These are phyloP conservation scores for Yarrowia deformans DNA, from an alignment of 805 yeast genomes.

Conservation along the genomic window DNA sequence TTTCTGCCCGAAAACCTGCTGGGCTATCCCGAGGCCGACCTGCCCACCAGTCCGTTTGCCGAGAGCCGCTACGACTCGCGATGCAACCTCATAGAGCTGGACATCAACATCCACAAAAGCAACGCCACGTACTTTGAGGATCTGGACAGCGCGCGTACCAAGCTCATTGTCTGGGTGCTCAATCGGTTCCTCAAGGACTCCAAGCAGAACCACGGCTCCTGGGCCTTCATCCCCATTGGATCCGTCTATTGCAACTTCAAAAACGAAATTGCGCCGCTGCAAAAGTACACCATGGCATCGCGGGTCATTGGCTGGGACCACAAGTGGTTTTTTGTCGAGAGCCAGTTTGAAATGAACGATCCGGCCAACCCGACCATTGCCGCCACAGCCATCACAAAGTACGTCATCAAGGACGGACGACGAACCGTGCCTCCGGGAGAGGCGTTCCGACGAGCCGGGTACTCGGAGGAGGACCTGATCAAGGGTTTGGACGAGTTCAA, in stretches of 20 bases:
- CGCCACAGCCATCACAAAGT: constrained; percentile 74
- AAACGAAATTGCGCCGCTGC: constrained; percentile 75
- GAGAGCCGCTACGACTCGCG: constrained; percentile 57
- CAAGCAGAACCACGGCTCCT: constrained; percentile 51
- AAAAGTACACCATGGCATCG: constrained; percentile 61
- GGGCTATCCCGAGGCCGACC: constrained; percentile 24
- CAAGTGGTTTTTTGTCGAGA: constrained; percentile 81
- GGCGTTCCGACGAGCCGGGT: constrained; percentile 63
- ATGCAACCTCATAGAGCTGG: constrained; percentile 81
- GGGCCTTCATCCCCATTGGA: constrained; percentile 80
- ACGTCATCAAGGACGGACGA: constrained; percentile 81
- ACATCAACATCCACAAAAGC: constrained; percentile 84
- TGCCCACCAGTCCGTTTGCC: constrained; percentile 52
- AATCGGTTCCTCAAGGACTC: constrained; percentile 61
- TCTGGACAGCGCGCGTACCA: constrained; percentile 77
- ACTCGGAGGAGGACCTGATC: constrained; percentile 57
- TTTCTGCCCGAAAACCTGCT: constrained; percentile 48
- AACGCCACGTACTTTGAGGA: constrained; percentile 86
- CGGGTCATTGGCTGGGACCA: constrained; percentile 81
- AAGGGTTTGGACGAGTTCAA: constrained; percentile 45
- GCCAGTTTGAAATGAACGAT: constrained; percentile 61
- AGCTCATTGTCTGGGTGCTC: constrained; percentile 63
- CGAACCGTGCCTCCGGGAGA: constrained; percentile 74
- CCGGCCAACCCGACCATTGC: constrained; percentile 53
- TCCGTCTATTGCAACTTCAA: constrained; percentile 71